Evolutionary conservation across 1,284 basidiomycete species (phyloP), one percentile per base, ranked within the genome.

Genomic region (Puccinia polysora): DNA sequence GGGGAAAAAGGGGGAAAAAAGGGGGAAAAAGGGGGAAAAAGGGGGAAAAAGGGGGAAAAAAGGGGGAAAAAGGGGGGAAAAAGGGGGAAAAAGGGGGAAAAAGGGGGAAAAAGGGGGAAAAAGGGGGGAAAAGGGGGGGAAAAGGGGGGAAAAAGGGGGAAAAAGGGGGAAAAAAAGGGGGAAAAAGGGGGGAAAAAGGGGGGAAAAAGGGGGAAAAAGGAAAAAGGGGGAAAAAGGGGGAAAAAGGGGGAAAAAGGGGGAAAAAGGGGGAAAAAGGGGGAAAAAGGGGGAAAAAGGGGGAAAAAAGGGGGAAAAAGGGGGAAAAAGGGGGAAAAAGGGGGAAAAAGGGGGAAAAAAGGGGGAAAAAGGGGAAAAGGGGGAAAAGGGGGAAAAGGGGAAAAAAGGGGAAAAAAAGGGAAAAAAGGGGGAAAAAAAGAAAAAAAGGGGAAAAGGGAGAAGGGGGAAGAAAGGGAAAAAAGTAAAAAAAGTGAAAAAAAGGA

Each of bases 301-400:
- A 38, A 32, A 2, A 15, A 28, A 25, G 32, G 20, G 32, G 25
- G 45, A 55, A 34, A 25, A 30, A 62, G 25, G 69, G 40, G 58
- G 49, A 67, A 65, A 58, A 30, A 49, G 43, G 47, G 36, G 28
- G 38, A n/a, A 55, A 18, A 52, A 73, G 59, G n/a, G 1, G 20
- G 45, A 40, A 55, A n/a, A 58, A 50, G 49, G 59, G 60, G 56
- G 40, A 69, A 15, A 69, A 47, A 69, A 43, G 65, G 36, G 60
- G 45, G 52, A 59, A 50, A n/a, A 63, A 69, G 69, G 28, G 40
- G 28, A 63, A 71, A 55, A 43, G 25, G n/a, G n/a, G n/a, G 10
- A 10, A 45, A 45, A 45, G n/a, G n/a, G n/a, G n/a, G 10, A 10
- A 45, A 45, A 47, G 55, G 69, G 65, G 50, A 34, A 52, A 56